Evolutionary conservation across 2,329 filamentous ascomycete genomes (phyloP).

Genomic region (Claviceps pazoutovae): DNA sequence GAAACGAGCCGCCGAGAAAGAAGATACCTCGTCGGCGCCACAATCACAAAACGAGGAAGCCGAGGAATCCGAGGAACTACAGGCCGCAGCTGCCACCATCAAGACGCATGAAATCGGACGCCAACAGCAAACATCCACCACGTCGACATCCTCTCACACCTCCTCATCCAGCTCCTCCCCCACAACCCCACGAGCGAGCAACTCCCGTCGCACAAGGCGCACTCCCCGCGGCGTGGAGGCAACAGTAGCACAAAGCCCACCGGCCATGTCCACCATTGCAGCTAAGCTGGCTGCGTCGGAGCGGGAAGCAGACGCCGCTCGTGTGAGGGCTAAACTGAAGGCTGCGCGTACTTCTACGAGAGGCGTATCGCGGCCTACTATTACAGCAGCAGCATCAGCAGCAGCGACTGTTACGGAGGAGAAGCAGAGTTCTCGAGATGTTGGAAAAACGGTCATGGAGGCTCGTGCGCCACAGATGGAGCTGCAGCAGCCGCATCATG

Average conservation of each 20-base stretch:
- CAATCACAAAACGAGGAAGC: conserved; percentile 1
- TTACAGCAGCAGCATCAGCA: conserved; percentile 5
- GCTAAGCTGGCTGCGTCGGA: conserved; percentile 52
- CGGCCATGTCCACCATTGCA: conserved; percentile 48
- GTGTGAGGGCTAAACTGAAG: conserved; percentile 47
- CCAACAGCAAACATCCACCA: neutral
- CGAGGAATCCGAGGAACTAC: neutral
- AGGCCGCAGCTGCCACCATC: neutral
- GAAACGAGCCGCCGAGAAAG: conserved; percentile 1
- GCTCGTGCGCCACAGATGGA: neutral
- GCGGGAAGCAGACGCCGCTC: conserved; percentile 47
- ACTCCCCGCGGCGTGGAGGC: neutral
- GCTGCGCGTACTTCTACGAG: conserved; percentile 30
- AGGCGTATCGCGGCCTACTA: conserved; percentile 17
- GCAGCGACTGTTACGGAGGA: neutral
- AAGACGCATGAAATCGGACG: neutral
- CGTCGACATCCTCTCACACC: neutral
- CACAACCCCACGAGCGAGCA: neutral
- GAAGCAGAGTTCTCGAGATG: neutral
- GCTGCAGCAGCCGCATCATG: neutral
- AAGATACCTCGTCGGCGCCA: conserved; percentile 5
- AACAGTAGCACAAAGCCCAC: conserved; percentile 35
- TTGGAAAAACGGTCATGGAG: too few relatives aligned
- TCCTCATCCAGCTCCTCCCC: neutral
- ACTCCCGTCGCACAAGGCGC: neutral